Evolutionary conservation across 1,284 basidiomycete genomes (phyloP), one percentile per base, ranked within the genome.

Genomic region (Trichosporon sp.): DNA sequence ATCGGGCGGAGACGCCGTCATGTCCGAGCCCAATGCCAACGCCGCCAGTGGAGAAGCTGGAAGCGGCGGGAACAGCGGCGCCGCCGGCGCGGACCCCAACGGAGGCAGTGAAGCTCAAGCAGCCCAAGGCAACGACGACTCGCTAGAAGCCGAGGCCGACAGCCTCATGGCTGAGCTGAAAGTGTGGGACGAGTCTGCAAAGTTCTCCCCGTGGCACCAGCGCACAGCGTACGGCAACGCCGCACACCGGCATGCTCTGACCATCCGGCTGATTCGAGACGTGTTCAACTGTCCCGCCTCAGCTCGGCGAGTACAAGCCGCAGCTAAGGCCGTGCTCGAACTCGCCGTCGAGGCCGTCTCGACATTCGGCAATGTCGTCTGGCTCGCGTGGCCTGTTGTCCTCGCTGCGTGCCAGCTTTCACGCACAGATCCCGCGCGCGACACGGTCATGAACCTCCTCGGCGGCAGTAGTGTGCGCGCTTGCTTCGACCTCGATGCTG

Each of bases 371-470:
- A 65, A 68, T 34, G 72, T 76, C 49, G 72, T 71, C 21, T 75
- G 75, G 76, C 58, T 78, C 8, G 76, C 76, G 11, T 76, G 74
- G 74, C 76, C 76, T 1, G 72, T 76, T 34, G 49, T 76, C 11
- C 73, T 76, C 36, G 74, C 74, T n/a, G 74, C 69, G 3, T 72
- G 74, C 63, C 70, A 76, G 49, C 69, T 78, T 27, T 64, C 69
- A 3, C 60, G 62, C 21, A 68, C 65, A 19, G 71, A 74, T 57
- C 70, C 71, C 7, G 61, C 65, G 2, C 65, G 74, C 8, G 56
- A 52, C 2, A 67, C 69, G 13, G 72, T 73, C 10, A 54, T 69
- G 10, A 65, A 66, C 19, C 69, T 78, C 36, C 64, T 78, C 10
- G 25, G 49, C 2, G 64, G 67, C 62, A 72, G 19, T 14, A 44